These are phyloP conservation scores for Candida albicans DNA, from an alignment of 1,139 yeast genomes.

Conservation along the genomic window DNA sequence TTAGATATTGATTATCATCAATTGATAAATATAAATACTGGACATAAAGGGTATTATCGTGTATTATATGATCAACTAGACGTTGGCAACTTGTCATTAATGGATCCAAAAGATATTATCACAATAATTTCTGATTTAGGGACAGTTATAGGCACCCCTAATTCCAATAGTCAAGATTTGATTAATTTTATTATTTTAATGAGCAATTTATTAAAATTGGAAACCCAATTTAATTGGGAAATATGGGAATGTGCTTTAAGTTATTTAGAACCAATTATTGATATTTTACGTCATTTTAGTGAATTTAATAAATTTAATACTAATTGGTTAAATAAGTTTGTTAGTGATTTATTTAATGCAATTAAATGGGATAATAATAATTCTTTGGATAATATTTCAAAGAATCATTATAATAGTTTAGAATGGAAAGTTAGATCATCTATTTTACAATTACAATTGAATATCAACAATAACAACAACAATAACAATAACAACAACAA, in stretches of 20 bases:
- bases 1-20: slow-evolving; percentile 29
- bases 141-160: slow-evolving; percentile 25
- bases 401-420: slow-evolving; percentile 12
- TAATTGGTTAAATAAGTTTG: slow-evolving; percentile 22
- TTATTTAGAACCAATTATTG: slow-evolving; percentile 33
- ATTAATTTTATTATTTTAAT: slow-evolving; percentile 29
- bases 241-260: slow-evolving; percentile 33
- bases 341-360: slow-evolving; percentile 21
- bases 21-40: slow-evolving; percentile 39
- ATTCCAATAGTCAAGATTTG: slow-evolving; percentile 24
- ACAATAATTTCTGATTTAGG: slow-evolving; percentile 41
- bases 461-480: slow-evolving; percentile 23
- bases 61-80: slow-evolving; percentile 21
- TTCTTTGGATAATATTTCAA: background rate
- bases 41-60: slow-evolving; percentile 49
- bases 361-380: slow-evolving; percentile 21
- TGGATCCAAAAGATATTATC: slow-evolving; percentile 30
- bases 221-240: slow-evolving; percentile 20
- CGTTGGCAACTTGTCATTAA: slow-evolving; percentile 25
- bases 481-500: slow-evolving; percentile 26
- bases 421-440: slow-evolving; percentile 46
- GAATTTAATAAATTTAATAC: slow-evolving; percentile 22
- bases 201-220: slow-evolving; percentile 24
- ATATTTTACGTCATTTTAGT: slow-evolving; percentile 29
- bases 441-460: slow-evolving; percentile 41